Percentiles rank a stretch among this genome's conserved stretches.
These are phyloP conservation scores for Myxozyma udenii DNA, from an alignment of 805 yeast species.

Conservation along the genomic window DNA sequence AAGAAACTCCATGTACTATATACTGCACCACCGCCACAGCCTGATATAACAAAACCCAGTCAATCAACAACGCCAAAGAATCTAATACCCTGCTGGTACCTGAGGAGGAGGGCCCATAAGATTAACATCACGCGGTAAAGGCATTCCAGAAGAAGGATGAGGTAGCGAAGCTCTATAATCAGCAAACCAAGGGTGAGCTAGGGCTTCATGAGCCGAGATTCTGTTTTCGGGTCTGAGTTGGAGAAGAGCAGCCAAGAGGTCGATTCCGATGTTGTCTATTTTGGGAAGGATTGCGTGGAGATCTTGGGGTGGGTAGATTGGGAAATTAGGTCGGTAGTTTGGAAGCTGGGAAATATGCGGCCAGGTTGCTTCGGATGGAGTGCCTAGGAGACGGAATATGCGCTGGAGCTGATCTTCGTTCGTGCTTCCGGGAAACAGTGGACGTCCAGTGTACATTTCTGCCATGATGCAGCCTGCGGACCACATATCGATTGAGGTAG, in stretches of 20 bases:
- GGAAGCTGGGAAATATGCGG: slow-evolving; percentile 90
- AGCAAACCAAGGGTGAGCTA: slow-evolving; percentile 75
- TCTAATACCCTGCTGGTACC: too few relatives aligned
- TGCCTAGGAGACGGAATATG: slow-evolving; percentile 91
- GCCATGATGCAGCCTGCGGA: slow-evolving; percentile 97
- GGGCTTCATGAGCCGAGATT: slow-evolving; percentile 52
- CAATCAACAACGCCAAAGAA: too few relatives aligned
- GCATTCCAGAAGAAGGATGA: neutral
- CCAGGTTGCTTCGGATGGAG: slow-evolving; percentile 95
- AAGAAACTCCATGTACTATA: neutral
- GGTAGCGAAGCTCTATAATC: slow-evolving; percentile 40
- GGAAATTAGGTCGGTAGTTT: slow-evolving; percentile 80
- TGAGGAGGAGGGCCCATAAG: slow-evolving; percentile 28
- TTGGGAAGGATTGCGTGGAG: slow-evolving; percentile 65
- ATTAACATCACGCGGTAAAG: neutral
- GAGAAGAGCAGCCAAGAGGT: slow-evolving; percentile 55
- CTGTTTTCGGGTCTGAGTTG: slow-evolving; percentile 55
- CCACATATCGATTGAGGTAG: slow-evolving; percentile 98
- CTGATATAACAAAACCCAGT: too few relatives aligned
- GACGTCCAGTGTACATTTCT: slow-evolving; percentile 96
- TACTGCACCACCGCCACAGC: neutral
- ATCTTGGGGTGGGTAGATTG: slow-evolving; percentile 85
- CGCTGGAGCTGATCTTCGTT: slow-evolving; percentile 93
- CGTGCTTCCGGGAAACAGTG: slow-evolving; percentile 92
- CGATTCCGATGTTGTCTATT: slow-evolving; percentile 66